Evolutionary conservation across 1,284 basidiomycete species (phyloP).

Genomic region (Salmacisia buchloeana): DNA sequence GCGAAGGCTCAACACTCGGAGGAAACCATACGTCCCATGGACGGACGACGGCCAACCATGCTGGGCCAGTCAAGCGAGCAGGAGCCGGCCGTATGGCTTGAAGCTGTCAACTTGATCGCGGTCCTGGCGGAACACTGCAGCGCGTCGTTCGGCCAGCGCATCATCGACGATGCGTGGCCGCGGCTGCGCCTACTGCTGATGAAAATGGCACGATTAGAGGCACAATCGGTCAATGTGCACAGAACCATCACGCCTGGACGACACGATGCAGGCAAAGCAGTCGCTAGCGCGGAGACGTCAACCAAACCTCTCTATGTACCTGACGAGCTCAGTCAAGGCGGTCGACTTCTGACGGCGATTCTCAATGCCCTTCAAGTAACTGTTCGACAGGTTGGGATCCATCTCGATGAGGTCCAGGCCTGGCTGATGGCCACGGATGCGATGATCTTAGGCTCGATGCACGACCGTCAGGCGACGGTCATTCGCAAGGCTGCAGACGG

Average conservation of each 20-base stretch:
- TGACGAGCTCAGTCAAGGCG: not conserved
- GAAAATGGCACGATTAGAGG: not conserved
- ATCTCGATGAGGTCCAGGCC: not conserved
- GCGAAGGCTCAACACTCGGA: not conserved
- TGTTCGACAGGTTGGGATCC: not conserved
- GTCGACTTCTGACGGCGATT: not conserved
- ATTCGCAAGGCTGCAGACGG: not conserved
- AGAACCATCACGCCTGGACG: not conserved
- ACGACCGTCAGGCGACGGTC: not conserved
- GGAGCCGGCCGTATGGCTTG: slow-evolving; percentile 33
- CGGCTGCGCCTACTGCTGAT: slow-evolving; percentile 24
- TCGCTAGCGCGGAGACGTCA: too few species aligned
- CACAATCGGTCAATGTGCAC: too few species aligned
- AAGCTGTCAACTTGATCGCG: slow-evolving; percentile 28
- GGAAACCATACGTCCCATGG: not conserved
- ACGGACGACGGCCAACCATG: slow-evolving; percentile 1
- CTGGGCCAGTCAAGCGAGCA: slow-evolving; percentile 20
- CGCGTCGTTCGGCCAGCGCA: slow-evolving; percentile 31
- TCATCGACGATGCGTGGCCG: slow-evolving; percentile 42
- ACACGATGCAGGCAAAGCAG: not conserved
- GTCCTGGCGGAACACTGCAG: slow-evolving; percentile 18
- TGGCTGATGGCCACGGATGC: slow-evolving; percentile 1
- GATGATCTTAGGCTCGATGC: not conserved
- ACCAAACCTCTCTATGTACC: not conserved
- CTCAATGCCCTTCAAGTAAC: not conserved